phyloP scores from a whole-genome alignment of 2,329 filamentous ascomycete genomes.

The Fusarium ambrosium region DNA sequence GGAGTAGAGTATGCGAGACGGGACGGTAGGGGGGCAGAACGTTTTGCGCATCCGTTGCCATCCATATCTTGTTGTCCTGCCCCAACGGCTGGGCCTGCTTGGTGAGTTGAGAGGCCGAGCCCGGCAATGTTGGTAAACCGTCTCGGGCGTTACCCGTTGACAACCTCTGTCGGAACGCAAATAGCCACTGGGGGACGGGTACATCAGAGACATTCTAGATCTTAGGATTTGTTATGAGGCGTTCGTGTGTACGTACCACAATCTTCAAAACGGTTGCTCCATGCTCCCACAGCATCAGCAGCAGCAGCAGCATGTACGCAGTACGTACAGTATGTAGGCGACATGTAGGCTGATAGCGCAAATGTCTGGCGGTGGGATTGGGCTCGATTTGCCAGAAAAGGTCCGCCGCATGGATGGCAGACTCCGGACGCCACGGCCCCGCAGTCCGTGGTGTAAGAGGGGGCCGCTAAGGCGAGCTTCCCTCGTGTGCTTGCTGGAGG shows the following conservation, averaged over 20 bases:
- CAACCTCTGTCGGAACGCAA: slow-evolving; percentile 7
- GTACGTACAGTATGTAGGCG: slow-evolving; percentile 5
- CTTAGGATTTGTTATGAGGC: neutral
- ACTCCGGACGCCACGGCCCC: slow-evolving; percentile 35
- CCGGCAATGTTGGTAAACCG: neutral
- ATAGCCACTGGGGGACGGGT: neutral
- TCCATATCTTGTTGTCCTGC: neutral
- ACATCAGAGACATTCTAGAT: slow-evolving; percentile 4
- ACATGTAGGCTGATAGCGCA: neutral
- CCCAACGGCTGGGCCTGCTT: neutral
- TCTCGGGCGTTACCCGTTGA: slow-evolving; percentile 5
- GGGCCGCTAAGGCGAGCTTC: slow-evolving; percentile 33
- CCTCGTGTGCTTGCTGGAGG: slow-evolving; percentile 16
- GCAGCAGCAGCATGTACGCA: neutral
- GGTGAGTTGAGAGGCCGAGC: neutral
- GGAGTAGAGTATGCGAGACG: neutral
- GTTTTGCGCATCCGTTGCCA: neutral
- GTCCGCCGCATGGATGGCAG: slow-evolving; percentile 8
- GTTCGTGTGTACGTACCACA: neutral
- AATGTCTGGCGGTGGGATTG: neutral
- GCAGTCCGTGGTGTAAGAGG: slow-evolving; percentile 31
- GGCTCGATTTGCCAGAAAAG: slow-evolving; percentile 18
- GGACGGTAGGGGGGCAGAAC: neutral
- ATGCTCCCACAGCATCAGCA: neutral
- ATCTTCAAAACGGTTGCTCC: slow-evolving; percentile 1